These are phyloP conservation scores for Aspergillus eucalypticola DNA, from an alignment of 2,329 filamentous ascomycete species.

Conservation along the genomic window DNA sequence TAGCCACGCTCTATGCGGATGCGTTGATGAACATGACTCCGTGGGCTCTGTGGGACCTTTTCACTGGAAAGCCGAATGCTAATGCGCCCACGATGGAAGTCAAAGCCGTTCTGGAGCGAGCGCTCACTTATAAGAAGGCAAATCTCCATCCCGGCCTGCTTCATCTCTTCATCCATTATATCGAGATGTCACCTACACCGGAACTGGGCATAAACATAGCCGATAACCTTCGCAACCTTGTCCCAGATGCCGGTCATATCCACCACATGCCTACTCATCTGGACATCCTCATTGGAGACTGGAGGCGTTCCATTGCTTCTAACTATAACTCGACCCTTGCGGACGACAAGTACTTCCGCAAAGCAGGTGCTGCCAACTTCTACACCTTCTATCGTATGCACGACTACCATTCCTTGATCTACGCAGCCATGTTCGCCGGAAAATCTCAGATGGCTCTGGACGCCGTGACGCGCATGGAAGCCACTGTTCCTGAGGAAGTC, in stretches of 20 bases:
- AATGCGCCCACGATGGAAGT: slow-evolving; percentile 59
- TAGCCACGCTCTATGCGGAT: slow-evolving; percentile 63
- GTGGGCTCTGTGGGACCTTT: slow-evolving; percentile 64
- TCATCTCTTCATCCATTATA: slow-evolving; percentile 73
- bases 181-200: slow-evolving; percentile 70
- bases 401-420: slow-evolving; percentile 53
- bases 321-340: slow-evolving; percentile 67
- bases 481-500: slow-evolving; percentile 62
- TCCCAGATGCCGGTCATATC: slow-evolving; percentile 68
- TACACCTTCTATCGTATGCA: slow-evolving; percentile 53
- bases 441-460: slow-evolving; percentile 63
- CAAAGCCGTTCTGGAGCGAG: slow-evolving; percentile 59
- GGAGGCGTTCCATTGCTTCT: slow-evolving; percentile 63
- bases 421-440: slow-evolving; percentile 73
- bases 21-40: slow-evolving; percentile 65
- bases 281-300: slow-evolving; percentile 71
- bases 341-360: slow-evolving; percentile 65
- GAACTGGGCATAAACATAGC: slow-evolving; percentile 63
- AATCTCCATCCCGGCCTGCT: slow-evolving; percentile 66
- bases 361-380: slow-evolving; percentile 63
- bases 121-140: slow-evolving; percentile 50
- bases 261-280: slow-evolving; percentile 77
- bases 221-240: slow-evolving; percentile 64
- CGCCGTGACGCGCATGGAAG: slow-evolving; percentile 59
- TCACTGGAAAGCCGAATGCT: slow-evolving; percentile 56